Evolutionary conservation across 2,329 filamentous ascomycete genomes (phyloP).

Genomic region (Chaetomiaceae sp.): DNA sequence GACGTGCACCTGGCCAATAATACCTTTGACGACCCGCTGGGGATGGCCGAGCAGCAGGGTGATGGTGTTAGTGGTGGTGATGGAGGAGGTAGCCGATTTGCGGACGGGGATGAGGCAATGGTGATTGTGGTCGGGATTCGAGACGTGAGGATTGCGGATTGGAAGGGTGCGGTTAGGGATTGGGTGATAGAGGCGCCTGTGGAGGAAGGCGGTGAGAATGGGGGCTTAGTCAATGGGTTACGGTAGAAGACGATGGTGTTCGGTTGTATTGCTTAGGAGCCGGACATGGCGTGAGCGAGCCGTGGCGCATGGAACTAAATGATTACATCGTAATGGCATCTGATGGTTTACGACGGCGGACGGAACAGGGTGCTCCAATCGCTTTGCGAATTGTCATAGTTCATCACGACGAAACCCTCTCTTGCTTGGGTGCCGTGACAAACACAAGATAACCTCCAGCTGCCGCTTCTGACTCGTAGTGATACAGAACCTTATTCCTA

Average conservation of each 20-base stretch:
- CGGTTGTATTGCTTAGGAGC: too few species aligned
- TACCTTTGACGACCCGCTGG: constrained; percentile 58
- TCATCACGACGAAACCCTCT: too few species aligned
- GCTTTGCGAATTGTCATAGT: too few species aligned
- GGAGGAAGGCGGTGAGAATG: constrained; percentile 3
- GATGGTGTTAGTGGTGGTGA: constrained; percentile 43
- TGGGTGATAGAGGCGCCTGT: constrained; percentile 44
- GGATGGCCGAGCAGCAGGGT: not conserved
- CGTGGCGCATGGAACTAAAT: too few species aligned
- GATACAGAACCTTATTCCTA: not conserved
- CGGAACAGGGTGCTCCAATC: too few species aligned
- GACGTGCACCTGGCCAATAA: constrained; percentile 86
- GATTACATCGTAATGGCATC: too few species aligned
- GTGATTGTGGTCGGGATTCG: constrained; percentile 81
- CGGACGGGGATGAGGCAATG: constrained; percentile 75
- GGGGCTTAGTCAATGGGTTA: constrained; percentile 35
- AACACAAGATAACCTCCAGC: too few species aligned
- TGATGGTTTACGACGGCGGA: too few species aligned
- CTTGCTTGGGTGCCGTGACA: too few species aligned
- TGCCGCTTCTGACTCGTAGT: not conserved
- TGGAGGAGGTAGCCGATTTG: constrained; percentile 49
- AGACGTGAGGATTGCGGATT: constrained; percentile 85
- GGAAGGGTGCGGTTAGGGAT: constrained; percentile 89
- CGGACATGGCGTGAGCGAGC: too few species aligned
- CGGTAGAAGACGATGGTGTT: constrained; percentile 9